Percentiles rank a stretch among this genome's conserved stretches.
These are phyloP conservation scores for Suillus placidus DNA, from an alignment of 768 basidiomycete species.

Conservation along the genomic window DNA sequence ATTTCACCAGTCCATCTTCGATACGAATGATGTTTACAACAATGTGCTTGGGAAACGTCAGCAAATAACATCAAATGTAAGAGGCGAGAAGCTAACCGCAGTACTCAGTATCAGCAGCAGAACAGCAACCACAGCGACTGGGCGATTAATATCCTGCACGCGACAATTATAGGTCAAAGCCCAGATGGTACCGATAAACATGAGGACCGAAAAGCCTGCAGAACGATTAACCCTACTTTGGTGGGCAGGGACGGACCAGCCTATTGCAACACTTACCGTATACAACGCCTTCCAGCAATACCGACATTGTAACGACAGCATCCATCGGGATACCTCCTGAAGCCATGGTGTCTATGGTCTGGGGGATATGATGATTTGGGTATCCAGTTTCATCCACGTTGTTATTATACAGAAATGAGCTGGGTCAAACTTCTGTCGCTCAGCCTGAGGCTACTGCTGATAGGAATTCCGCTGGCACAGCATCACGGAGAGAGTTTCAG, in stretches of 20 bases:
- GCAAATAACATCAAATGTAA: neutral
- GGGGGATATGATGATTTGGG: no score
- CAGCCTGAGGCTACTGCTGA: no score
- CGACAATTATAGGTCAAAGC: conserved; percentile 13
- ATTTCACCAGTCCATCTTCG: conserved; percentile 21
- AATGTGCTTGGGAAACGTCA: conserved; percentile 14
- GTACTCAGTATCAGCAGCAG: conserved; percentile 26
- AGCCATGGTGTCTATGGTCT: no score
- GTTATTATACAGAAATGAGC: no score
- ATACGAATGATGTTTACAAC: conserved; percentile 19
- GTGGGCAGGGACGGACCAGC: neutral
- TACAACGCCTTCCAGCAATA: conserved; percentile 26
- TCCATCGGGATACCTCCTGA: conserved; percentile 17
- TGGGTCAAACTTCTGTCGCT: no score
- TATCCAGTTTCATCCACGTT: no score
- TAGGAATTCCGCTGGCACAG: no score
- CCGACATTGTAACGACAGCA: conserved; percentile 24
- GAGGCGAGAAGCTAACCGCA: conserved; percentile 14
- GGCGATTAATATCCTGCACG: conserved; percentile 10
- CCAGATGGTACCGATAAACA: conserved; percentile 19
- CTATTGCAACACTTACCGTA: conserved; percentile 20
- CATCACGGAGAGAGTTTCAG: no score
- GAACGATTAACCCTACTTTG: neutral
- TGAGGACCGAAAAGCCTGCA: neutral
- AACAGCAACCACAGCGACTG: conserved; percentile 18